Evolutionary conservation across 1,284 basidiomycete genomes (phyloP).

Genomic region (Puccinia novopanici): DNA sequence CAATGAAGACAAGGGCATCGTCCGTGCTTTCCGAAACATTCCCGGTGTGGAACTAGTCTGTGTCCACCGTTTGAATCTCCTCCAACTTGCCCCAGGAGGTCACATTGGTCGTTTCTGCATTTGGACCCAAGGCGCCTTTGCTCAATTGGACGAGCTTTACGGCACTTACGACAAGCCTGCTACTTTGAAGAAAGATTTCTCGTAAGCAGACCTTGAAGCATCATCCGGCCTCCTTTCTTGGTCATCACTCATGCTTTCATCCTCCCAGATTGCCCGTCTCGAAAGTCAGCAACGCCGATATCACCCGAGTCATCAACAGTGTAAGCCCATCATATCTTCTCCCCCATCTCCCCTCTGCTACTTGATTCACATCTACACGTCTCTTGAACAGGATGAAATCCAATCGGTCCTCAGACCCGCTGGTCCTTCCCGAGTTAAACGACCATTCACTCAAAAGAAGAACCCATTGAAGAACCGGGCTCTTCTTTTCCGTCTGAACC

Average conservation of each 20-base stretch:
- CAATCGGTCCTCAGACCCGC: constrained; percentile 79
- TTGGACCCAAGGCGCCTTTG: constrained; percentile 97
- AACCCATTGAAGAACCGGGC: constrained; percentile 96
- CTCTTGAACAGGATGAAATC: constrained; percentile 59
- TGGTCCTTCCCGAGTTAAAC: constrained; percentile 76
- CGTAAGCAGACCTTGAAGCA: constrained; percentile 1
- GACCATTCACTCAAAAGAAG: constrained; percentile 99
- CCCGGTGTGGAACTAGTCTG: constrained; percentile 98
- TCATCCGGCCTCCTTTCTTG: background rate
- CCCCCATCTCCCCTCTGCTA: constrained; percentile 64
- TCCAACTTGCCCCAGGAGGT: constrained; percentile 98
- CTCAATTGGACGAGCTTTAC: constrained; percentile 88
- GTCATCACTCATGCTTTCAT: background rate
- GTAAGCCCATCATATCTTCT: background rate
- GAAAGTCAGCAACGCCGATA: constrained; percentile 96
- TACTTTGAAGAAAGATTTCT: constrained; percentile 82
- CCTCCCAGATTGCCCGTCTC: constrained; percentile 74
- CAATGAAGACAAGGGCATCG: constrained; percentile 96
- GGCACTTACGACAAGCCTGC: constrained; percentile 85
- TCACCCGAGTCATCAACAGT: constrained; percentile 93
- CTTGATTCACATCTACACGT: constrained; percentile 75
- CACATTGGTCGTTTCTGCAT: constrained; percentile 98
- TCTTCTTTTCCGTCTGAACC: constrained; percentile 97
- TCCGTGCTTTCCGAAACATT: constrained; percentile 97
- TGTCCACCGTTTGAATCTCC: constrained; percentile 91